Evolutionary conservation across 306 rosid genomes (phyloP), one percentile per base, ranked within the genome.

Genomic region (Dryas octopetala): DNA sequence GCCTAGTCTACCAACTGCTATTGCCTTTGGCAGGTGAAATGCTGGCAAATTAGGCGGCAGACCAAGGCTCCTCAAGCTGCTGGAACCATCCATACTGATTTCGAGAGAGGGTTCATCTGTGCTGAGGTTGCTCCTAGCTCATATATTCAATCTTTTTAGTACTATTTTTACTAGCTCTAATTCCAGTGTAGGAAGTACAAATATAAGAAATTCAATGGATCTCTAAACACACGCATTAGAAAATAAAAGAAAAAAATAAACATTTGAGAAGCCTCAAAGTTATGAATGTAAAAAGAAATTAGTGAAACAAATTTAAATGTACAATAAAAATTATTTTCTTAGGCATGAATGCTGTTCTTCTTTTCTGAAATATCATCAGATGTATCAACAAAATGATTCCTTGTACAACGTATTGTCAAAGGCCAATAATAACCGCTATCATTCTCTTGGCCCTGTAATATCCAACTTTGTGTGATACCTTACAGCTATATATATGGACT

Each of bases 1-100:
- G 40, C 50, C 2, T 51, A 43, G 53, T 71, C 57, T 7, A 72
- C 6, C 6, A 72, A 58, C 46, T 14, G 45, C 66, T 23, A 19
- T 74, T 66, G 17, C 71, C 79, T 76, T 50, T 85, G 77, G 71
- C 88, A 96, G 99, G 99, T 96, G 14, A 96, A 96, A 74, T 90
- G 98, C 83, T 96, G 99, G 99, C 99, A 96, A 84, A 92, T 96
- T 81, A 92, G 98, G 83, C 92, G 96, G 78, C 96, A 89, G 77
- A 85, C 98, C 23, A 96, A 96, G 81, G 98, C 98, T 81, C 98
- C 99, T 63, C 98, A 96, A 83, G 98, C 99, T 75, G 99, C 99
- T 46, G 99, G 99, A 80, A 11, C 98, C 78, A 92, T 96, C 84
- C 99, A 96, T 85, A 73, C 99, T 76, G 99, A 96, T 89, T 92